phyloP scores from a whole-genome alignment of 805 yeast genomes.

The Kregervanrija pseudodelftensis region DNA sequence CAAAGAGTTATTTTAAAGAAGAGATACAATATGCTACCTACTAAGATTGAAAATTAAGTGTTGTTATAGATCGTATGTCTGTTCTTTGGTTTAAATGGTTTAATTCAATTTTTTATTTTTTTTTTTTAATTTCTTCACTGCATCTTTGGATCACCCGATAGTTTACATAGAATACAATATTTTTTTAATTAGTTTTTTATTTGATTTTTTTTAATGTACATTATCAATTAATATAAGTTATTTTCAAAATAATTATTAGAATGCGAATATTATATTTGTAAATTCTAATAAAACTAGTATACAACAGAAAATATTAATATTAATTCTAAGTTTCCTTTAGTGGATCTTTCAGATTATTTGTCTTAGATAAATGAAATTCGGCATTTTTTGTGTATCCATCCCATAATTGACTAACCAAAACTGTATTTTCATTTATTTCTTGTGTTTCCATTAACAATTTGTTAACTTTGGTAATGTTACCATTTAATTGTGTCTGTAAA shows the following conservation, averaged over 20 bases:
- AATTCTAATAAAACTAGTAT: no score
- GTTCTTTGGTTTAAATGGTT: no score
- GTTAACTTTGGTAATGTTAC: conserved; percentile 60
- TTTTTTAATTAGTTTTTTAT: no score
- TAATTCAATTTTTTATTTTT: no score
- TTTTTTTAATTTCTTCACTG: no score
- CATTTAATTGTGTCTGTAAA: conserved; percentile 58
- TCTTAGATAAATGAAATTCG: conserved; percentile 60
- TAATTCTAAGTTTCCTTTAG: background rate
- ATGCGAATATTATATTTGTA: background rate
- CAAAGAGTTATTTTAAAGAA: conserved; percentile 98
- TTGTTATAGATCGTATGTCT: no score
- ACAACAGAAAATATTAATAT: no score
- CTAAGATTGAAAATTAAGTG: background rate
- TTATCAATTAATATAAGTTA: background rate
- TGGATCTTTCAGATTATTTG: conserved; percentile 45
- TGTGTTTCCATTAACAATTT: conserved; percentile 54
- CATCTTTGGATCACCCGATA: no score
- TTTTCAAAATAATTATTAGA: background rate
- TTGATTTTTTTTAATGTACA: no score
- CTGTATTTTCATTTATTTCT: conserved; percentile 59
- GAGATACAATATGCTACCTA: conserved; percentile 83
- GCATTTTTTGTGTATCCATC: conserved; percentile 66
- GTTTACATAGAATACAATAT: no score
- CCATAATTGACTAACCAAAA: conserved; percentile 71